Evolutionary conservation across 2,329 filamentous ascomycete species (phyloP).

Genomic region (Alternaria atra): DNA sequence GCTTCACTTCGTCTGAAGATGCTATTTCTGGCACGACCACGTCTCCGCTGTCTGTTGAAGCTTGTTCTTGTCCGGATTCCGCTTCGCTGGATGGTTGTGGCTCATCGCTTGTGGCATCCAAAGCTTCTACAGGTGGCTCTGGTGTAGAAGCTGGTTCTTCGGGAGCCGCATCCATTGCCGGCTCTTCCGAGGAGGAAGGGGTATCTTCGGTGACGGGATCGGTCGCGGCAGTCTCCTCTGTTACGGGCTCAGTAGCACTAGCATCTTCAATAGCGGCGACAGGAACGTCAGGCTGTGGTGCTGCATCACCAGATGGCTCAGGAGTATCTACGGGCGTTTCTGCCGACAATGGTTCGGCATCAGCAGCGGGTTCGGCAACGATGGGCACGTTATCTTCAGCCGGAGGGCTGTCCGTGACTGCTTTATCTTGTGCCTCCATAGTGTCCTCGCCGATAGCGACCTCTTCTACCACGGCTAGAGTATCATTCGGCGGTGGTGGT

Average conservation of each 20-base stretch:
- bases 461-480: conserved; percentile 2
- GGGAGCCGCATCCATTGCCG: background rate
- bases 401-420: conserved; percentile 1
- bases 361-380: conserved; percentile 1
- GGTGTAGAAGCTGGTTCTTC: background rate
- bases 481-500: conserved; percentile 11
- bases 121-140: background rate
- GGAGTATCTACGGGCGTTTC: conserved; percentile 5
- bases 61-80: background rate
- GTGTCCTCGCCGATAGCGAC: background rate
- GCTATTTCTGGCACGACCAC: background rate
- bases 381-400: background rate
- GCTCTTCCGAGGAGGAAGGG: conserved; percentile 2
- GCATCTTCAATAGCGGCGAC: background rate
- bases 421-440: conserved; percentile 1
- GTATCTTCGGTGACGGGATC: conserved; percentile 4
- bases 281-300: background rate
- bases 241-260: background rate
- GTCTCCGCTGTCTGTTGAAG: background rate
- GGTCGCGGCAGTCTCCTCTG: background rate
- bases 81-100: background rate
- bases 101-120: background rate
- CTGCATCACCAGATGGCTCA: background rate
- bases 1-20: background rate
- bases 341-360: background rate